Conservation (phyloP, 768 basidiomycete genomes). For the Lactifluus echinatus region DNA sequence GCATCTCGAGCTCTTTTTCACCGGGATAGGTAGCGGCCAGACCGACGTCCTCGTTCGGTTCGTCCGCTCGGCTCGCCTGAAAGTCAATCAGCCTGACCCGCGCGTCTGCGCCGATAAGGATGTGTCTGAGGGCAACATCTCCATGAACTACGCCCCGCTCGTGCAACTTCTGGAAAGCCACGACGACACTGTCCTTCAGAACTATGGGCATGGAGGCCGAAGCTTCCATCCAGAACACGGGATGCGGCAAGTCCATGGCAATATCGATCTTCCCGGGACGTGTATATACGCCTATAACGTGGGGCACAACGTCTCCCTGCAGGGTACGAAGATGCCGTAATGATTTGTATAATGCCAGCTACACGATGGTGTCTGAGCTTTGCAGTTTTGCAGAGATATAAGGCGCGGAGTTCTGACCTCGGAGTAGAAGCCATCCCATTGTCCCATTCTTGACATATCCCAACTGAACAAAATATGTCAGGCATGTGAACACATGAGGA, state of each 20-base stretch:
- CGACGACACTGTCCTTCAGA: conserved; percentile 44
- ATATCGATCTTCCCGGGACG: conserved; percentile 33
- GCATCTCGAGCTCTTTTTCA: conserved; percentile 44
- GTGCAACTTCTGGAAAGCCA: conserved; percentile 39
- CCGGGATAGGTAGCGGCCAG: conserved; percentile 32
- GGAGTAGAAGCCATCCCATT: conserved; percentile 34
- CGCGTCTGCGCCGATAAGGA: conserved; percentile 47
- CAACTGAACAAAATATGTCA: conserved; percentile 24
- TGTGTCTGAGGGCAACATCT: conserved; percentile 31
- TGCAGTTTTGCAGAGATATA: not conserved
- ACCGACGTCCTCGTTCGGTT: conserved; percentile 27
- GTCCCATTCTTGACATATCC: conserved; percentile 26
- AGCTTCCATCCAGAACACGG: conserved; percentile 54
- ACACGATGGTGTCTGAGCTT: conserved; percentile 1
- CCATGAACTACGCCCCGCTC: conserved; percentile 28
- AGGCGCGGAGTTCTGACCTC: conserved; percentile 26
- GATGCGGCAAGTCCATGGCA: conserved; percentile 48
- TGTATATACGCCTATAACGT: conserved; percentile 42
- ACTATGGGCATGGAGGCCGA: conserved; percentile 45
- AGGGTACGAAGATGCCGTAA: conserved; percentile 38
- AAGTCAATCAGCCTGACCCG: conserved; percentile 41
- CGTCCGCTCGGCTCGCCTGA: conserved; percentile 31
- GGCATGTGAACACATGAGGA: not conserved
- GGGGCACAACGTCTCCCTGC: conserved; percentile 46
- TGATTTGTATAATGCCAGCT: conserved; percentile 47